Evolutionary conservation across 306 rosid species (phyloP).

Genomic region (Trifolium pratense): DNA sequence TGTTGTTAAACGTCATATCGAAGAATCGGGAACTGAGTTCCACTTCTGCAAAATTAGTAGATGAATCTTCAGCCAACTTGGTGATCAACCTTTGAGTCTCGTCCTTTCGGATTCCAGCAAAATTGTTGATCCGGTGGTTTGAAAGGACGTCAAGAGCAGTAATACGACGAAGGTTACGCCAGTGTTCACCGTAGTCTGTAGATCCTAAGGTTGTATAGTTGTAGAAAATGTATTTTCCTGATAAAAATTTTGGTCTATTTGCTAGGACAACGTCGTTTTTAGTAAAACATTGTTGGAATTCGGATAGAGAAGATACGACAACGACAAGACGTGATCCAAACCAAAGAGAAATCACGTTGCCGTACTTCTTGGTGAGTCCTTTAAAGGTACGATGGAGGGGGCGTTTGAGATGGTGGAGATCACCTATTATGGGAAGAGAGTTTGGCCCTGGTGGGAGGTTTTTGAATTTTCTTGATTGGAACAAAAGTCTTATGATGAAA

Average conservation of each 20-base stretch:
- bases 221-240: slow-evolving; percentile 56
- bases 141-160: neutral
- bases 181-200: slow-evolving; percentile 3
- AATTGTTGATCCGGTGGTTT: neutral
- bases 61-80: slow-evolving; percentile 32
- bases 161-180: slow-evolving; percentile 6
- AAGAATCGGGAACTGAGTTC: neutral
- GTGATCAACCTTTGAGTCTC: slow-evolving; percentile 42
- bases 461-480: slow-evolving; percentile 19
- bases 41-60: slow-evolving; percentile 24
- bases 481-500: neutral
- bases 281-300: slow-evolving; percentile 59
- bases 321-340: slow-evolving; percentile 43
- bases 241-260: slow-evolving; percentile 47
- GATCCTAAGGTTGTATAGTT: slow-evolving; percentile 46
- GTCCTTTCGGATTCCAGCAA: neutral
- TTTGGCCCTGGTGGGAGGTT: slow-evolving; percentile 59
- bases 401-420: slow-evolving; percentile 54
- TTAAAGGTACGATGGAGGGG: slow-evolving; percentile 51
- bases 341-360: slow-evolving; percentile 43
- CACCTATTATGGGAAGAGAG: slow-evolving; percentile 59
- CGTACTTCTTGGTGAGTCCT: slow-evolving; percentile 42
- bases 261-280: slow-evolving; percentile 61
- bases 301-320: slow-evolving; percentile 45
- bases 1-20: neutral